Percentiles rank a stretch among this genome's conserved stretches.
phyloP scores from a whole-genome alignment of 306 rosid species.

The Luffa acutangula region DNA sequence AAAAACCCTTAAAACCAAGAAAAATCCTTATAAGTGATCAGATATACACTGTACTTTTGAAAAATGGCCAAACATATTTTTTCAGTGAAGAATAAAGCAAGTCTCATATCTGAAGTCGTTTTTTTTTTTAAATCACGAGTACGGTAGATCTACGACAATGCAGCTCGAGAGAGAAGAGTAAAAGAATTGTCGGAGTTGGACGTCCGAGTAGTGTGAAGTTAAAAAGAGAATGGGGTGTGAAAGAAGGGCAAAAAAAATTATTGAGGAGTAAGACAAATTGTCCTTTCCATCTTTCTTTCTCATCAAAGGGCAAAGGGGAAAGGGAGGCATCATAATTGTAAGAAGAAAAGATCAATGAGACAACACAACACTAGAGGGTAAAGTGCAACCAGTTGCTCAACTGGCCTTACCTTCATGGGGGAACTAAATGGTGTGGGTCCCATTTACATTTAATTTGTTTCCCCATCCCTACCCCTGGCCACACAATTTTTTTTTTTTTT shows the following conservation, averaged over 20 bases:
- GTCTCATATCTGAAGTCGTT: neutral
- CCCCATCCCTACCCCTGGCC: neutral
- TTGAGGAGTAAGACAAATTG: constrained; percentile 5
- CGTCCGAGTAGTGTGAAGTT: neutral
- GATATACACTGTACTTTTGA: too few relatives aligned
- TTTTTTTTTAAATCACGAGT: neutral
- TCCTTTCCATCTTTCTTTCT: neutral
- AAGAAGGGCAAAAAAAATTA: neutral
- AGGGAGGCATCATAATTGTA: neutral
- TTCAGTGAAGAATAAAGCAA: neutral
- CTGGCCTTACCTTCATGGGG: constrained; percentile 2
- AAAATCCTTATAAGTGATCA: neutral
- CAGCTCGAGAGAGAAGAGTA: neutral
- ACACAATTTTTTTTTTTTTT: neutral
- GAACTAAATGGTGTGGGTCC: constrained; percentile 1
- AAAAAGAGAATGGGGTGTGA: neutral
- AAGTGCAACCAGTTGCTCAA: neutral
- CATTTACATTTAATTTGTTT: neutral
- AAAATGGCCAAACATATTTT: too few relatives aligned
- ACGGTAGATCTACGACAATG: neutral
- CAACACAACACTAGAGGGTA: constrained; percentile 1
- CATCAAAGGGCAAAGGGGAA: neutral
- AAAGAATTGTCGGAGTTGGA: neutral
- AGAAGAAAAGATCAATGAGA: constrained; percentile 5
- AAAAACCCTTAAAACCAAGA: too few relatives aligned